Conservation (phyloP, 2,329 filamentous ascomycete species). For the Tolypocladium ovalisporum region DNA sequence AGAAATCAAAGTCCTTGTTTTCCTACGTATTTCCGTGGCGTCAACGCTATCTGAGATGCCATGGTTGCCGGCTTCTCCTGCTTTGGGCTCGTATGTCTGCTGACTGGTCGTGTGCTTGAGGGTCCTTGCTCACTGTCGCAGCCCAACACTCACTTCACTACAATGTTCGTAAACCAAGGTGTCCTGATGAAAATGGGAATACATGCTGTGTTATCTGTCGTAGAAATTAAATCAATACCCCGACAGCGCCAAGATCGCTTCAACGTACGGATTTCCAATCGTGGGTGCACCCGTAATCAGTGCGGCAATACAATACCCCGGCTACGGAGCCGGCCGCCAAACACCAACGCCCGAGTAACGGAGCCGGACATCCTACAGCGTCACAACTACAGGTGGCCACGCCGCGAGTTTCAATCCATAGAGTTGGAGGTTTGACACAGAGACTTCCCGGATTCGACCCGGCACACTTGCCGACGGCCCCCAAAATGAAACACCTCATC, state of each 20-base stretch:
- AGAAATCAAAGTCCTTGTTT: background rate
- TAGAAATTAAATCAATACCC: background rate
- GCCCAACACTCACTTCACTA: no score
- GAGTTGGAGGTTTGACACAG: background rate
- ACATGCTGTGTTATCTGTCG: background rate
- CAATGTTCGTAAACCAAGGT: no score
- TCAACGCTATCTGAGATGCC: no score
- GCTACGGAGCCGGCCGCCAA: background rate
- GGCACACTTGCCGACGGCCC: background rate
- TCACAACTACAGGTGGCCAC: background rate
- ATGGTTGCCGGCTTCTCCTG: no score
- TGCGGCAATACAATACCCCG: background rate
- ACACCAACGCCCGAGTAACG: background rate
- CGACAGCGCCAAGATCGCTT: background rate
- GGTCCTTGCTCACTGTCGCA: no score
- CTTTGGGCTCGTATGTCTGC: no score
- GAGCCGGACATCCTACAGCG: background rate
- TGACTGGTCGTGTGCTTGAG: no score
- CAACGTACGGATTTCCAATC: no score
- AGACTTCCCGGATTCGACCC: background rate
- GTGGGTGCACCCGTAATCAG: no score
- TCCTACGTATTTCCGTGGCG: no score
- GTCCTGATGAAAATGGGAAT: background rate
- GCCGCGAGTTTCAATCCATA: background rate
- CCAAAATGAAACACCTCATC: slow-evolving; percentile 43